Evolutionary conservation across 441 rosid genomes (phyloP).

Genomic region (Erodium texanum): DNA sequence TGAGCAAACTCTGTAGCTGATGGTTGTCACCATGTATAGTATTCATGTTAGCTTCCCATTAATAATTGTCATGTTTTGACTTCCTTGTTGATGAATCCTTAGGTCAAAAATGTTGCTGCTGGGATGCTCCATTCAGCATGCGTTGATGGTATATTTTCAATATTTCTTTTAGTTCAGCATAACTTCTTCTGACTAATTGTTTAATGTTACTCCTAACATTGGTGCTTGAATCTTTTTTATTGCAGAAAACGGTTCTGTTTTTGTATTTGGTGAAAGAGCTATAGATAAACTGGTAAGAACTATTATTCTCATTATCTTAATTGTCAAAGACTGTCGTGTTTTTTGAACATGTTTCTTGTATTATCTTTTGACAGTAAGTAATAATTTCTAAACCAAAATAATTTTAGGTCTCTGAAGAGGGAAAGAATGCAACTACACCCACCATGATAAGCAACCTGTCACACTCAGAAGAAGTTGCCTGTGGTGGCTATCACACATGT

Average conservation of each 20-base stretch:
- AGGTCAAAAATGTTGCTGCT: constrained; percentile 76
- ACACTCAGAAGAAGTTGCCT: constrained; percentile 62
- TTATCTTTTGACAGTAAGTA: constrained; percentile 6
- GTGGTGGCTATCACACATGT: constrained; percentile 95
- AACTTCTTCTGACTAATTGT: neutral
- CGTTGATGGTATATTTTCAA: constrained; percentile 51
- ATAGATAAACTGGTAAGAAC: constrained; percentile 39
- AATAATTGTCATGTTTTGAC: constrained; percentile 18
- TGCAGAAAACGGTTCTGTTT: constrained; percentile 75
- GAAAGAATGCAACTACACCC: constrained; percentile 42
- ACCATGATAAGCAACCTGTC: constrained; percentile 50
- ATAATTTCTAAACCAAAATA: constrained; percentile 14
- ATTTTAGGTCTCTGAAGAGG: constrained; percentile 50
- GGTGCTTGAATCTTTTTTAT: constrained; percentile 14
- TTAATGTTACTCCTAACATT: neutral
- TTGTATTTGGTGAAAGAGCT: constrained; percentile 71
- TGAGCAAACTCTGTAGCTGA: constrained; percentile 14
- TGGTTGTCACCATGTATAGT: constrained; percentile 16
- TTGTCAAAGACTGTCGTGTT: neutral
- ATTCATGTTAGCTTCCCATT: constrained; percentile 12
- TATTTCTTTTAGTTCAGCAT: constrained; percentile 12
- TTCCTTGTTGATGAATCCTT: constrained; percentile 15
- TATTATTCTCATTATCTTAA: constrained; percentile 6
- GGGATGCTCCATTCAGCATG: constrained; percentile 89
- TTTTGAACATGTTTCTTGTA: constrained; percentile 7